These are phyloP conservation scores for Fusarium sp. DNA, from an alignment of 2,329 filamentous ascomycete species.

Conservation along the genomic window DNA sequence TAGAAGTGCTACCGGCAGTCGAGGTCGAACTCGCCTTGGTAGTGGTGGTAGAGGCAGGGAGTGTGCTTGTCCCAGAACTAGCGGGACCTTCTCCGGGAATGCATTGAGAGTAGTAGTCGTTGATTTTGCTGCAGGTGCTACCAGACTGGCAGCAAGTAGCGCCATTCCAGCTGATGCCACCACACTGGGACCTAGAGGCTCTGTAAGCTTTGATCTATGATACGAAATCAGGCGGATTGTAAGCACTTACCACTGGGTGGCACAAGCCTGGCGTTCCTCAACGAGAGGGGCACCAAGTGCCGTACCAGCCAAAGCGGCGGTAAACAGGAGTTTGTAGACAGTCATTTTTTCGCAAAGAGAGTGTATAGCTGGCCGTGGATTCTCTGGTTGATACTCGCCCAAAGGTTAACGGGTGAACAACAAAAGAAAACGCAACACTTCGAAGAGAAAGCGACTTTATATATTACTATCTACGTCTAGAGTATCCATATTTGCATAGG, in stretches of 20 bases:
- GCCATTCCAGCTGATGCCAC: constrained; percentile 58
- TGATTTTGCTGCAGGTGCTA: constrained; percentile 41
- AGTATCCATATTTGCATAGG: not conserved
- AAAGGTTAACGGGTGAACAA: not conserved
- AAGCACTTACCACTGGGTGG: constrained; percentile 31
- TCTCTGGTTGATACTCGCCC: not conserved
- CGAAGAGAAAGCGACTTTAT: not conserved
- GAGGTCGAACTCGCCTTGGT: constrained; percentile 16
- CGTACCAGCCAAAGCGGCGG: constrained; percentile 37
- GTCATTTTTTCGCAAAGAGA: constrained; percentile 23
- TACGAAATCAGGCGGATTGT: rapidly evolving
- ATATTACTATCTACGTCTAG: not conserved
- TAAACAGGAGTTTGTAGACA: constrained; percentile 29
- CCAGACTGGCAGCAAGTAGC: constrained; percentile 56
- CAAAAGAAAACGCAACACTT: not conserved
- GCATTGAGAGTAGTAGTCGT: constrained; percentile 43
- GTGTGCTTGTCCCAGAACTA: constrained; percentile 20
- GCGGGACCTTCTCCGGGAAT: constrained; percentile 28
- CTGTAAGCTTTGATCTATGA: not conserved
- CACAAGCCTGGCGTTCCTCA: constrained; percentile 50
- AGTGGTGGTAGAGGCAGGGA: constrained; percentile 27
- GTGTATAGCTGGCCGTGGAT: not conserved
- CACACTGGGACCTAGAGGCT: constrained; percentile 55
- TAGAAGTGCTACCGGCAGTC: constrained; percentile 16
- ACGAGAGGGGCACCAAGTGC: constrained; percentile 54